These are phyloP conservation scores for Boletellus sp. DNA, from an alignment of 768 basidiomycete genomes.

Conservation along the genomic window DNA sequence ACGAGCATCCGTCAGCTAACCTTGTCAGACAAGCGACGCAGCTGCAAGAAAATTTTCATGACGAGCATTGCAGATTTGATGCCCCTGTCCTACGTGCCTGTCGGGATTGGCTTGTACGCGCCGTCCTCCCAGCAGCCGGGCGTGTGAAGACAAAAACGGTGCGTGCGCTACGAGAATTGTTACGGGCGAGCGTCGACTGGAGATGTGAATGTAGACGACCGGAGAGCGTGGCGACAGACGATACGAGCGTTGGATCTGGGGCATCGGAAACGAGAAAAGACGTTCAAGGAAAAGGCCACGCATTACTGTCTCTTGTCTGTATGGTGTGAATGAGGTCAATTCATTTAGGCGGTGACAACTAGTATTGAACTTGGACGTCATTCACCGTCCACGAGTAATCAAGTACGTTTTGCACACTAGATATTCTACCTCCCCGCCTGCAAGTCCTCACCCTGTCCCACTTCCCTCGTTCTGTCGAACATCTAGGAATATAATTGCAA, in stretches of 20 bases:
- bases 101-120: too few species aligned
- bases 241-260: slow-evolving; percentile 32
- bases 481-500: not conserved
- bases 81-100: too few species aligned
- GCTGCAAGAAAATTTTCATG: too few species aligned
- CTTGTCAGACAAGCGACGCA: too few species aligned
- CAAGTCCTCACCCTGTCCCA: not conserved
- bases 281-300: slow-evolving; percentile 28
- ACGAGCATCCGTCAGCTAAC: too few species aligned
- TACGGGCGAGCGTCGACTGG: not conserved
- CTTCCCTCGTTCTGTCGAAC: not conserved
- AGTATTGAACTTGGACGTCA: too few species aligned
- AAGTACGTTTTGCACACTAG: too few species aligned
- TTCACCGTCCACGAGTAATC: too few species aligned
- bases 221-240: slow-evolving; percentile 48
- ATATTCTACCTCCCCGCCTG: not conserved
- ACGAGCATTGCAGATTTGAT: too few species aligned
- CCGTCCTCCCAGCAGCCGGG: too few species aligned
- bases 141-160: slow-evolving; percentile 52
- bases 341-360: too few species aligned
- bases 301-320: slow-evolving; percentile 4
- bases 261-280: slow-evolving; percentile 20
- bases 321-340: too few species aligned
- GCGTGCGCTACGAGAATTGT: slow-evolving; percentile 24
- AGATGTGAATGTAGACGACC: slow-evolving; percentile 46